Base-by-base conservation (phyloP, 345 rosid genomes). In the Gossypium ekmanianum region DNA sequence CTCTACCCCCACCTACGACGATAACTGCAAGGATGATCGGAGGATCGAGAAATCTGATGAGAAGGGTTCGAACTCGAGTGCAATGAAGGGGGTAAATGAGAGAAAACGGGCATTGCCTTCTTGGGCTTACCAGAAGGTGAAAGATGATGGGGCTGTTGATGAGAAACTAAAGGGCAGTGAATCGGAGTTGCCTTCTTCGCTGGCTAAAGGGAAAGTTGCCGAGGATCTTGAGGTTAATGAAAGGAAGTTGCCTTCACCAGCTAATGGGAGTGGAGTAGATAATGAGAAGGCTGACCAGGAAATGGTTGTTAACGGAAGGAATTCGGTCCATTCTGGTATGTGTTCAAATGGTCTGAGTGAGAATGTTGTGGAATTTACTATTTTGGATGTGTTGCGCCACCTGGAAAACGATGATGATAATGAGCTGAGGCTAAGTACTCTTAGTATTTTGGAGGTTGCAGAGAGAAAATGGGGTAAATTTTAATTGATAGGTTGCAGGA, bases 331-430 rank as follows among this genome's bases (percentile, higher is more conserved):
- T 16, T 17, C 20, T 3, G 7, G 10, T 17, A 39, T 0, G 48
- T 41, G 29, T 58, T 18, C 29, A 0, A 34, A 22, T 17, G 9
- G 4, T 70, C 26, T 17, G 44, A 20, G 14, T 26, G 62, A 59
- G 65, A 26, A 70, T 17, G 6, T 3, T 9, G 44, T 6, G 61
- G 26, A 76, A 73, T 3, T 75, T 55, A 39, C 68, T 6, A 59
- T 81, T 43, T 74, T 79, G 43, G 77, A 82, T 59, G 68, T 83
- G 61, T 74, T 86, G 80, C 68, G 51, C 57, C 22, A 66, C 65
- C 74, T 83, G 55, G 48, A 75, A 26, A 26, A 47, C 61, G 65
- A 73, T 11, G 13, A 47, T 56, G 55, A 43, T 27, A 14, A 16
- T 34, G 81, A 79, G 59, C 74, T 20, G 9, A 14, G 26, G 65